phyloP scores from a whole-genome alignment of 1,139 yeast genomes.

The Yamadazyma spencermartinsiae region DNA sequence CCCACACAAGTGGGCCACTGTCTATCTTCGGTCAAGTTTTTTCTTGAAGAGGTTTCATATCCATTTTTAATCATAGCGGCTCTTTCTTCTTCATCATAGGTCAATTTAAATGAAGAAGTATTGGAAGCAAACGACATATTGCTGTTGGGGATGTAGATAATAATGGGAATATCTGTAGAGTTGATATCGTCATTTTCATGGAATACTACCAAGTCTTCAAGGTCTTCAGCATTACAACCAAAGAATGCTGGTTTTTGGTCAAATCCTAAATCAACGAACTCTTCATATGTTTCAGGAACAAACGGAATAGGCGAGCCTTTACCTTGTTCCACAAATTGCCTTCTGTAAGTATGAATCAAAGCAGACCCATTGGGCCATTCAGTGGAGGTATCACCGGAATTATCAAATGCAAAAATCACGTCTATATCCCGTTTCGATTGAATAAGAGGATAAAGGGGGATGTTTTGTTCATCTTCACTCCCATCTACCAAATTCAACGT shows the following conservation, averaged over 20 bases:
- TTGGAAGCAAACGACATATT: constrained; percentile 34
- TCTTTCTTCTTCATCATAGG: constrained; percentile 37
- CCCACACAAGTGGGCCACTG: constrained; percentile 48
- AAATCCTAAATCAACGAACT: constrained; percentile 29
- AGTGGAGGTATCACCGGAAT: constrained; percentile 71
- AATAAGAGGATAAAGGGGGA: constrained; percentile 76
- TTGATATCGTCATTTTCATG: constrained; percentile 30
- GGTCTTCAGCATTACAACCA: constrained; percentile 38
- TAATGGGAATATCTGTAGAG: constrained; percentile 40
- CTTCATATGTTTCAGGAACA: constrained; percentile 33
- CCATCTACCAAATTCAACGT: constrained; percentile 76
- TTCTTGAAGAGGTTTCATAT: constrained; percentile 37
- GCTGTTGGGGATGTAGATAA: constrained; percentile 39
- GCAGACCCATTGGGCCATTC: constrained; percentile 83
- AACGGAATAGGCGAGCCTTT: constrained; percentile 42
- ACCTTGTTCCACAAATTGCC: constrained; percentile 49
- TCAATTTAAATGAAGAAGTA: constrained; percentile 41
- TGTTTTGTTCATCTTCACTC: constrained; percentile 79
- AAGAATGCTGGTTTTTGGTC: constrained; percentile 39
- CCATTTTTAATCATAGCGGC: constrained; percentile 36
- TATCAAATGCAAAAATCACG: constrained; percentile 79
- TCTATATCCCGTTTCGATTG: constrained; percentile 75
- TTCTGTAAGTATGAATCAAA: constrained; percentile 50
- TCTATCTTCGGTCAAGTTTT: constrained; percentile 35
- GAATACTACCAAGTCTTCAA: constrained; percentile 28